Evolutionary conservation across 2,329 filamentous ascomycete genomes (phyloP).

Genomic region (Aspergillus pseudonomiae): DNA sequence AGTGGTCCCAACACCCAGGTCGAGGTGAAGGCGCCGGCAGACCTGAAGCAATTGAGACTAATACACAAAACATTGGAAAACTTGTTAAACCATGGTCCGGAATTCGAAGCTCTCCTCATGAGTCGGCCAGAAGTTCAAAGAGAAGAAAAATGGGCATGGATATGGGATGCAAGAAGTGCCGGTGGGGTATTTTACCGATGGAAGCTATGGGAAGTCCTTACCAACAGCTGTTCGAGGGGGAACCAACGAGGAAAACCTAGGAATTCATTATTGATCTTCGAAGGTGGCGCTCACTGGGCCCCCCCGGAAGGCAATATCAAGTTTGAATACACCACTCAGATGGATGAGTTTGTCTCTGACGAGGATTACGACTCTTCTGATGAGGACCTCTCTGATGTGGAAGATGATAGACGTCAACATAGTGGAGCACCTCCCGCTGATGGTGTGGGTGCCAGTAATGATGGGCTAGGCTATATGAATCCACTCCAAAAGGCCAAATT

Average conservation of each 20-base stretch:
- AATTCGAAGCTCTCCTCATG: slow-evolving; percentile 93
- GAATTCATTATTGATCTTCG: slow-evolving; percentile 66
- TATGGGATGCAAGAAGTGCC: slow-evolving; percentile 80
- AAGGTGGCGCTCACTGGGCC: slow-evolving; percentile 76
- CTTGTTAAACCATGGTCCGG: slow-evolving; percentile 76
- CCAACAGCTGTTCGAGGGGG: slow-evolving; percentile 55
- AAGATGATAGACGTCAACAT: slow-evolving; percentile 48
- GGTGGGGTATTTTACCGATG: slow-evolving; percentile 91
- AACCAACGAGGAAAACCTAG: slow-evolving; percentile 48
- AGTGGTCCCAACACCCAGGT: slow-evolving; percentile 63
- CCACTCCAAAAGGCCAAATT: slow-evolving; percentile 84
- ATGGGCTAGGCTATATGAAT: slow-evolving; percentile 71
- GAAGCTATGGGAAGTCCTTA: slow-evolving; percentile 85
- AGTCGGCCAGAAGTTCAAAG: slow-evolving; percentile 77
- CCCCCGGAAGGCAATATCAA: slow-evolving; percentile 71
- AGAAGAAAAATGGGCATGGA: slow-evolving; percentile 90
- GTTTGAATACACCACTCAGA: slow-evolving; percentile 76
- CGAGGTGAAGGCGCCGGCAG: slow-evolving; percentile 72
- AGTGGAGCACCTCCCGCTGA: slow-evolving; percentile 45
- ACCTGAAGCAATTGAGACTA: slow-evolving; percentile 76
- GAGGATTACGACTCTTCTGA: slow-evolving; percentile 85
- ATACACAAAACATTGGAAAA: slow-evolving; percentile 88
- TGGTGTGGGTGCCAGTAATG: slow-evolving; percentile 37
- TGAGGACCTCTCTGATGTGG: slow-evolving; percentile 67
- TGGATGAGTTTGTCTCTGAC: slow-evolving; percentile 81